These are phyloP conservation scores for Sanghuangporus sanghuang DNA, from an alignment of 1,284 basidiomycete genomes.

Conservation along the genomic window DNA sequence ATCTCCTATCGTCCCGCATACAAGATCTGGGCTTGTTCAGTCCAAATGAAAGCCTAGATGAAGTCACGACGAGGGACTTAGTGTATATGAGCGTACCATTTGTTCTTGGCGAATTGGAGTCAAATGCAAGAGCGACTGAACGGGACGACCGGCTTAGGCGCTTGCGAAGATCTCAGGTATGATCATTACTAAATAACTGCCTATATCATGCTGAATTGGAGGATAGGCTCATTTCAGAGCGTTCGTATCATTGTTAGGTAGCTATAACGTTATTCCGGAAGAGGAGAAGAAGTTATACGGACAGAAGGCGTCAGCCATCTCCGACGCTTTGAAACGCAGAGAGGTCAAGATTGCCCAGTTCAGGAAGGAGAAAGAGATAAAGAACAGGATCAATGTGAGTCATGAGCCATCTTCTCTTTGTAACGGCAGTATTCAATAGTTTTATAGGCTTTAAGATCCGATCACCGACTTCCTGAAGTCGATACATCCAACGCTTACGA, in stretches of 20 bases:
- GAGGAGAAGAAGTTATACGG: conserved; percentile 54
- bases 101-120: conserved; percentile 67
- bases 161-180: conserved; percentile 58
- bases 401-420: neutral
- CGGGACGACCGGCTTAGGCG: conserved; percentile 52
- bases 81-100: conserved; percentile 79
- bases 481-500: conserved; percentile 47
- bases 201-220: conserved; percentile 19
- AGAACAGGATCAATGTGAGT: conserved; percentile 61
- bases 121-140: conserved; percentile 56
- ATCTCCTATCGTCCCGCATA: conserved; percentile 44
- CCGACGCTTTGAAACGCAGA: conserved; percentile 64
- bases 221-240: conserved; percentile 49
- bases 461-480: conserved; percentile 41
- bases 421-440: too few relatives aligned
- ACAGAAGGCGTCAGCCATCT: conserved; percentile 40
- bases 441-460: conserved; percentile 43
- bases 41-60: conserved; percentile 80
- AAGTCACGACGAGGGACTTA: conserved; percentile 78
- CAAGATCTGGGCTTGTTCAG: conserved; percentile 73
- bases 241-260: conserved; percentile 57
- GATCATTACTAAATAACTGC: conserved; percentile 24
- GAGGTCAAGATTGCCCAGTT: conserved; percentile 88
- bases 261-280: conserved; percentile 65
- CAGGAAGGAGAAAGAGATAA: conserved; percentile 77